Conservation (phyloP, 192 early-diverging fungal genomes). For the Rhizoclosmatium globosum region DNA sequence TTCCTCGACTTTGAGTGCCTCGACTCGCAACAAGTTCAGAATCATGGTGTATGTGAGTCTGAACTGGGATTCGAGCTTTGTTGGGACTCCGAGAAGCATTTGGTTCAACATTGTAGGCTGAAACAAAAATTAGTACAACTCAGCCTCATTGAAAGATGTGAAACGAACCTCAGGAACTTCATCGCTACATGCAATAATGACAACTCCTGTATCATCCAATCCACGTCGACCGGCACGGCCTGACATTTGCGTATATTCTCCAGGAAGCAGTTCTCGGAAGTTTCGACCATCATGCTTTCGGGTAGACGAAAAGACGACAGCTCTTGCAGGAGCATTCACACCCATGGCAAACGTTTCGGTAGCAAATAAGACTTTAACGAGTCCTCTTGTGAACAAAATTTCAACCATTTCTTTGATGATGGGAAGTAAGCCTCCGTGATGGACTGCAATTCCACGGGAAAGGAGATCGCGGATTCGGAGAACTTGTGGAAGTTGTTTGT, state of each 20-base stretch:
- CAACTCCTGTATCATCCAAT: conserved; percentile 88
- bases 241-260: conserved; percentile 99
- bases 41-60: conserved; percentile 99
- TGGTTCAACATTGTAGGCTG: conserved; percentile 60
- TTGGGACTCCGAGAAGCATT: conserved; percentile 88
- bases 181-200: conserved; percentile 80
- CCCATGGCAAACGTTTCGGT: conserved; percentile 99
- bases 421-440: conserved; percentile 95
- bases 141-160: not conserved
- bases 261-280: conserved; percentile 89
- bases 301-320: conserved; percentile 92
- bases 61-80: conserved; percentile 95
- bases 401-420: conserved; percentile 99
- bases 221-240: conserved; percentile 96
- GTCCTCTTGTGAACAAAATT: conserved; percentile 88
- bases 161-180: conserved; percentile 64
- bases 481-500: conserved; percentile 90
- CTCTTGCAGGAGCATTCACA: conserved; percentile 95
- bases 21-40: conserved; percentile 92
- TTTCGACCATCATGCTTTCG: conserved; percentile 92
- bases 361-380: conserved; percentile 94
- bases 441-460: conserved; percentile 92
- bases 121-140: not conserved
- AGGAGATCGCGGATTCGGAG: conserved; percentile 83
- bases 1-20: conserved; percentile 95